phyloP scores from a whole-genome alignment of 1,139 yeast genomes.

The Pichia sp. region DNA sequence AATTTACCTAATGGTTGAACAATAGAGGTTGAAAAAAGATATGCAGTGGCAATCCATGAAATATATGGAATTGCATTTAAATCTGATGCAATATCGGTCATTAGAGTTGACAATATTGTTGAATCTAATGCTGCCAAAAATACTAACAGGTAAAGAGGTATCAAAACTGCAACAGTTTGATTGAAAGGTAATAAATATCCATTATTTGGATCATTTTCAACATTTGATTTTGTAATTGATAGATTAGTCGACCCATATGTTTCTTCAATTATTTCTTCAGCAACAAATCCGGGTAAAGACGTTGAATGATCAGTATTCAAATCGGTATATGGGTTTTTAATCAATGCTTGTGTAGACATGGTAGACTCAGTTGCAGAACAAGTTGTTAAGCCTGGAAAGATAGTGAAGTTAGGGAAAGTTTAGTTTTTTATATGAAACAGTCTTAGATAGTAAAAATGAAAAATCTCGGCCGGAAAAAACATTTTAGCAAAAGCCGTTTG shows the following conservation, averaged over 20 bases:
- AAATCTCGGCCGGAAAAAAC: background rate
- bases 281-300: conserved; percentile 42
- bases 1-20: conserved; percentile 79
- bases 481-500: background rate
- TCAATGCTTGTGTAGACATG: background rate
- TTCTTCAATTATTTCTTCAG: conserved; percentile 38
- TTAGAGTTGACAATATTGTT: conserved; percentile 58
- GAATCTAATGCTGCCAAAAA: conserved; percentile 58
- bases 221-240: background rate
- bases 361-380: background rate
- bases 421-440: background rate
- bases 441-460: no score
- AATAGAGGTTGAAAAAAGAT: conserved; percentile 53
- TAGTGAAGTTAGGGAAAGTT: background rate
- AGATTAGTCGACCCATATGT: background rate
- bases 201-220: conserved; percentile 1
- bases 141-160: conserved; percentile 25
- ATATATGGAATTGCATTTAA: conserved; percentile 46
- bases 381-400: background rate
- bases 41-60: conserved; percentile 58
- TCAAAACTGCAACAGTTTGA: conserved; percentile 24
- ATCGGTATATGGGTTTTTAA: conserved; percentile 10
- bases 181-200: conserved; percentile 27
- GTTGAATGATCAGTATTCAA: conserved; percentile 30
- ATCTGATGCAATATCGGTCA: conserved; percentile 59